These are phyloP conservation scores for Tetratostichococcus sp. DNA, from an alignment of 139 green algal species.

Conservation along the genomic window DNA sequence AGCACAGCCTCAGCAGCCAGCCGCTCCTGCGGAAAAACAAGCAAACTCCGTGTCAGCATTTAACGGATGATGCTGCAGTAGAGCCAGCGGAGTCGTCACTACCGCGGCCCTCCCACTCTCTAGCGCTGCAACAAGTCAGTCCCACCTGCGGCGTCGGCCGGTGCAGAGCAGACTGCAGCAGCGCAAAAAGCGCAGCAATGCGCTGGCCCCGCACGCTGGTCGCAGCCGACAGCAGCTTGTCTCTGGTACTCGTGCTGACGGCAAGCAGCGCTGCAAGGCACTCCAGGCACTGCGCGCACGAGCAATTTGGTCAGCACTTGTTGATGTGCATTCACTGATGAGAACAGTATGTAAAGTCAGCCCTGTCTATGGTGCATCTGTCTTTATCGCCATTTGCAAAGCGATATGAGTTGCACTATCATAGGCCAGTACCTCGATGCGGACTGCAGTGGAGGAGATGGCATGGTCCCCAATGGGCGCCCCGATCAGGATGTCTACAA, in stretches of 20 bases:
- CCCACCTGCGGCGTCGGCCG: neutral
- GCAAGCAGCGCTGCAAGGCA: constrained; percentile 1
- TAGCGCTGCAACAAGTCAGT: too few relatives aligned
- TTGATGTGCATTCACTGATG: too few relatives aligned
- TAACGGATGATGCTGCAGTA: too few relatives aligned
- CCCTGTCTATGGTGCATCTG: too few relatives aligned
- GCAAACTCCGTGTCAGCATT: too few relatives aligned
- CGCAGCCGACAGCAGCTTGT: constrained; percentile 12
- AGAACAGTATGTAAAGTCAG: too few relatives aligned
- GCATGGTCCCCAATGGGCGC: constrained; percentile 27
- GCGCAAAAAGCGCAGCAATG: neutral
- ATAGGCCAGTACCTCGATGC: constrained; percentile 31
- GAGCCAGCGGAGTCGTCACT: too few relatives aligned
- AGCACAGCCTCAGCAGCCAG: constrained; percentile 28
- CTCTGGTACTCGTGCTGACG: neutral
- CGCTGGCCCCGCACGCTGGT: neutral
- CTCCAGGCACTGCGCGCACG: neutral
- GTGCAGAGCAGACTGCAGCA: constrained; percentile 8
- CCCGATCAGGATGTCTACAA: constrained; percentile 30
- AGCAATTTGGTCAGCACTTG: too few relatives aligned
- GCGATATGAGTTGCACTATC: too few relatives aligned
- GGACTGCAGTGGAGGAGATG: constrained; percentile 27
- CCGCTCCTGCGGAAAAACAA: neutral
- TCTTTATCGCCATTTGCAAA: too few relatives aligned
- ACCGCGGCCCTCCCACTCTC: too few relatives aligned